phyloP scores from a whole-genome alignment of 2,329 filamentous ascomycete genomes.

The Colletotrichum gigasporum region DNA sequence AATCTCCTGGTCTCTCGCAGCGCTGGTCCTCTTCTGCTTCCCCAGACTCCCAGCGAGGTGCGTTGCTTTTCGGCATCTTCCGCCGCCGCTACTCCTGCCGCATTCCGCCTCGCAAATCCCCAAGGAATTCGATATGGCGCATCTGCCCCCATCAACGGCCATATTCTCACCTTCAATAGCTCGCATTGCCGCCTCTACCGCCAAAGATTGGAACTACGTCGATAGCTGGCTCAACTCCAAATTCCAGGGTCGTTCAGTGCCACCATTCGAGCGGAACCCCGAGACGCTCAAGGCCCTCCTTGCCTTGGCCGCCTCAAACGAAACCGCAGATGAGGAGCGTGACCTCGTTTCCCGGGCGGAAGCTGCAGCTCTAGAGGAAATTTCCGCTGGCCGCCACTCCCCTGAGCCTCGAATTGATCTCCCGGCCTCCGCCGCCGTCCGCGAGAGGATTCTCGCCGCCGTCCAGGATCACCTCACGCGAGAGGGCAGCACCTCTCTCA shows the following conservation, averaged over 20 bases:
- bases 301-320: slow-evolving; percentile 78
- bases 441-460: slow-evolving; percentile 57
- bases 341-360: slow-evolving; percentile 67
- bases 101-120: background rate
- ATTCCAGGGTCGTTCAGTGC: slow-evolving; percentile 70
- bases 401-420: background rate
- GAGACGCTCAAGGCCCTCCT: slow-evolving; percentile 83
- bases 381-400: slow-evolving; percentile 39
- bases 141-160: slow-evolving; percentile 53
- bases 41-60: no score
- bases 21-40: no score
- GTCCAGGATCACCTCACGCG: slow-evolving; percentile 63
- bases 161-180: slow-evolving; percentile 76
- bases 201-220: slow-evolving; percentile 91
- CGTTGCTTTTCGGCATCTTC: no score
- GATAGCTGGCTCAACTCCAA: slow-evolving; percentile 83
- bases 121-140: slow-evolving; percentile 44
- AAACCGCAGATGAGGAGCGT: slow-evolving; percentile 78
- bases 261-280: slow-evolving; percentile 85
- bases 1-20: no score
- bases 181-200: slow-evolving; percentile 80
- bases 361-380: slow-evolving; percentile 64
- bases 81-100: no score
- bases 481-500: slow-evolving; percentile 65
- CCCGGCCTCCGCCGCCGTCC: slow-evolving; percentile 37